phyloP scores from a whole-genome alignment of 2,329 filamentous ascomycete species.

The Drechslerella dactyloides region DNA sequence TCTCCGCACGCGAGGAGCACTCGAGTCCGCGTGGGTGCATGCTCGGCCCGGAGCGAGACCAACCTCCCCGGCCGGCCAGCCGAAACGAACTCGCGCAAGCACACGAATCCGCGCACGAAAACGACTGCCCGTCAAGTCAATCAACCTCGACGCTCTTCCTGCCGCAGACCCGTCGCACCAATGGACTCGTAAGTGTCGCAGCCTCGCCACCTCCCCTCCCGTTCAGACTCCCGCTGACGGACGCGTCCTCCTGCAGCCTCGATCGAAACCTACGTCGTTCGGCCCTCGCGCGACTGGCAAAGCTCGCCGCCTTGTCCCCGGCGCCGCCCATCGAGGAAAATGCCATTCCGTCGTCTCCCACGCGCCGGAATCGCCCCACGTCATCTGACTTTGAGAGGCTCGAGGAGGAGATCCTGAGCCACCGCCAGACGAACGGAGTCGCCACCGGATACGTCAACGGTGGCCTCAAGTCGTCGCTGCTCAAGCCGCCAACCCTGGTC shows the following conservation, averaged over 20 bases:
- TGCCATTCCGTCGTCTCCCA: slow-evolving; percentile 41
- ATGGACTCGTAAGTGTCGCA: slow-evolving; percentile 45
- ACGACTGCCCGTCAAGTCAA: neutral
- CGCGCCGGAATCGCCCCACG: slow-evolving; percentile 27
- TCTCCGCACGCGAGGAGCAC: no score
- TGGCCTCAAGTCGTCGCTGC: slow-evolving; percentile 16
- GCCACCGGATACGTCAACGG: slow-evolving; percentile 30
- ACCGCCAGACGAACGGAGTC: slow-evolving; percentile 14
- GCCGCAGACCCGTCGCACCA: slow-evolving; percentile 21
- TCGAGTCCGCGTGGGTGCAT: no score
- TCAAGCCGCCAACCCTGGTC: slow-evolving; percentile 29
- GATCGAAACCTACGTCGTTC: slow-evolving; percentile 42
- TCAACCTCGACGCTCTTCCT: slow-evolving; percentile 23
- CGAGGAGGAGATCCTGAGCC: slow-evolving; percentile 34
- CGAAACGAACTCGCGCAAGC: slow-evolving; percentile 7
- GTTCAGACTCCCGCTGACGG: neutral
- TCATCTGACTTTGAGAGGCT: slow-evolving; percentile 36
- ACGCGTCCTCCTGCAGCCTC: slow-evolving; percentile 12
- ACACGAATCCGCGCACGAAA: neutral
- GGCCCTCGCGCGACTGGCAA: slow-evolving; percentile 42
- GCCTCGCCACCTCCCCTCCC: neutral
- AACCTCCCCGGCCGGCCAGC: neutral
- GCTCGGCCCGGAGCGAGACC: no score
- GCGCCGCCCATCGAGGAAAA: slow-evolving; percentile 26
- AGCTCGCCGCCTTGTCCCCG: slow-evolving; percentile 45